Conservation (phyloP, 2,329 filamentous ascomycete species). For the Apiospora aurea region DNA sequence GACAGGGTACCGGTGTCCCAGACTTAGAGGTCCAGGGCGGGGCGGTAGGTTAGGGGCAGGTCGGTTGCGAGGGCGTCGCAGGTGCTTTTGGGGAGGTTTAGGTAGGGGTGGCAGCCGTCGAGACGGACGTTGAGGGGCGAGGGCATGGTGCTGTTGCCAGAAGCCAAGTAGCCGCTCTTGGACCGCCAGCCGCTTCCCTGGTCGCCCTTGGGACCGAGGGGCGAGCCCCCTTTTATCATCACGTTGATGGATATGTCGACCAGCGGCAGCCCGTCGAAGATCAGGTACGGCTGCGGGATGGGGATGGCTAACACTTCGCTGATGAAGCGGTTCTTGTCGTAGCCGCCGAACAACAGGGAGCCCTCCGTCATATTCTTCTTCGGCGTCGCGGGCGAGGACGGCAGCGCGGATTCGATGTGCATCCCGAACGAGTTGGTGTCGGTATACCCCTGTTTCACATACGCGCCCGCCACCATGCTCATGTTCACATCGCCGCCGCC, state of each 20-base stretch:
- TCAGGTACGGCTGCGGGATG: constrained; percentile 17
- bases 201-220: constrained; percentile 38
- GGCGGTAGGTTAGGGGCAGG: constrained; percentile 44
- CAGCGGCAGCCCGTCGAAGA: constrained; percentile 35
- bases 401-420: constrained; percentile 45
- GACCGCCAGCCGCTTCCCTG: constrained; percentile 13
- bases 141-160: constrained; percentile 33
- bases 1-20: constrained; percentile 43
- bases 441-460: neutral
- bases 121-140: constrained; percentile 35
- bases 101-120: constrained; percentile 43
- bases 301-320: constrained; percentile 35
- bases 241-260: constrained; percentile 48
- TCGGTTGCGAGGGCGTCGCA: constrained; percentile 46
- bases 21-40: constrained; percentile 43
- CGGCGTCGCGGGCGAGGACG: neutral
- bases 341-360: constrained; percentile 45
- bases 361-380: constrained; percentile 32
- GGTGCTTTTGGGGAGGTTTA: constrained; percentile 46
- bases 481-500: neutral
- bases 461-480: neutral
- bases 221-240: constrained; percentile 44
- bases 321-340: constrained; percentile 44
- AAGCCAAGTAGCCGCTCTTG: constrained; percentile 34
- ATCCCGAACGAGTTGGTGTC: constrained; percentile 41